Evolutionary conservation across 805 yeast species (phyloP).

Genomic region (Tetrapisispora namnaoensis): DNA sequence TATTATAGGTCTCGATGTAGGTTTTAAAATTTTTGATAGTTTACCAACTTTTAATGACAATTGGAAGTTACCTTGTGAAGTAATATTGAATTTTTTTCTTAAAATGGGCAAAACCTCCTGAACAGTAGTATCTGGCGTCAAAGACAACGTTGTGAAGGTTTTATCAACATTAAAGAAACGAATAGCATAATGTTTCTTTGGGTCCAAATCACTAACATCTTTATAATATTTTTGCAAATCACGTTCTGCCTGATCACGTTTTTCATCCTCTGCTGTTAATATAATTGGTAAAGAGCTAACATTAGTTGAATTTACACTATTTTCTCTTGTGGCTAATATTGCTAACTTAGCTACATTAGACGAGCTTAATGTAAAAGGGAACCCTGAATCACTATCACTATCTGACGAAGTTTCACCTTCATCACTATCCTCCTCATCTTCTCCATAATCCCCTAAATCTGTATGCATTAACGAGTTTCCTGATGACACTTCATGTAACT

Average conservation of each 20-base stretch:
- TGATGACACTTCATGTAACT: neutral
- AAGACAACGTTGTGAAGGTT: conserved; percentile 68
- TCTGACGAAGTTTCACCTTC: neutral
- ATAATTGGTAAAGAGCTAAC: neutral
- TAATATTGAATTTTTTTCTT: conserved; percentile 69
- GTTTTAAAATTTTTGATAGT: conserved; percentile 59
- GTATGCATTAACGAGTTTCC: neutral
- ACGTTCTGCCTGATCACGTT: conserved; percentile 30
- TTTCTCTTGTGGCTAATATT: conserved; percentile 1
- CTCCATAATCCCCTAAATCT: conserved; percentile 1
- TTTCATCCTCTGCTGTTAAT: conserved; percentile 17
- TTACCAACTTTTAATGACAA: conserved; percentile 69
- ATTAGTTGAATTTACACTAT: conserved; percentile 1
- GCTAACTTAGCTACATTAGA: neutral
- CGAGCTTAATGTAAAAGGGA: conserved; percentile 1
- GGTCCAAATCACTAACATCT: conserved; percentile 28
- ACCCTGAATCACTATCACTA: neutral
- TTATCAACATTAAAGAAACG: conserved; percentile 80
- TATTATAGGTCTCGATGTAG: conserved; percentile 65
- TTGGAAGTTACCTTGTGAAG: conserved; percentile 61
- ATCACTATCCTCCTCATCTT: neutral
- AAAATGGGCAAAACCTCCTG: conserved; percentile 61
- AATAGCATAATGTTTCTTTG: conserved; percentile 32
- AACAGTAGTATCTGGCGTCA: conserved; percentile 70
- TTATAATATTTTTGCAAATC: conserved; percentile 31